Conservation (phyloP, 2,329 filamentous ascomycete species). For the Fusarium pininemorale region DNA sequence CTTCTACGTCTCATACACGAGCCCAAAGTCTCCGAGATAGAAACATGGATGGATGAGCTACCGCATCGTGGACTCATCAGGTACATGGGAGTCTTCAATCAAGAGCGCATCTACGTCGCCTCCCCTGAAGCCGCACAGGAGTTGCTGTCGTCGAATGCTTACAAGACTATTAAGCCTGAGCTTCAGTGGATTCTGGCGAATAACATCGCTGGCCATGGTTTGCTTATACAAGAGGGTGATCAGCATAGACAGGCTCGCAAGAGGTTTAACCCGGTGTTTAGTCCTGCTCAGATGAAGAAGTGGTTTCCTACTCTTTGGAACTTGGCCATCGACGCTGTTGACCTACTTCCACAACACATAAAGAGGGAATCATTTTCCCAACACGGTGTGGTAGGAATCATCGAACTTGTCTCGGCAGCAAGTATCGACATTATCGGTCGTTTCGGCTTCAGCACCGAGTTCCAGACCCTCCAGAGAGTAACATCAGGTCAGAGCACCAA, state of each 20-base stretch:
- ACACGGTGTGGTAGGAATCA: not conserved
- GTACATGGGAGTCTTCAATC: not conserved
- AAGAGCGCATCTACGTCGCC: not conserved
- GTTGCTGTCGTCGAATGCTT: not conserved
- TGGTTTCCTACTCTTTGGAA: not conserved
- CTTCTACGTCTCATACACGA: not conserved
- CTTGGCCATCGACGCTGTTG: not conserved
- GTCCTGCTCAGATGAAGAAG: not conserved
- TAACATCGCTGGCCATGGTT: not conserved
- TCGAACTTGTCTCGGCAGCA: not conserved
- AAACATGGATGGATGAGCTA: not conserved
- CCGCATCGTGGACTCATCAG: not conserved
- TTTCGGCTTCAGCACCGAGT: not conserved
- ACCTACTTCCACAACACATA: not conserved
- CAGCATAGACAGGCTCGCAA: not conserved
- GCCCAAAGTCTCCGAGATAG: not conserved
- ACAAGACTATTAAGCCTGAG: not conserved
- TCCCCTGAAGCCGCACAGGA: rapidly evolving
- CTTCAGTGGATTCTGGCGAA: not conserved
- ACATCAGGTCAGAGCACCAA: rapidly evolving
- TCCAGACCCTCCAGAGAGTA: not conserved
- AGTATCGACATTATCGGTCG: not conserved
- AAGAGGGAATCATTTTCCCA: rapidly evolving
- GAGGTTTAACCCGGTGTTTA: not conserved
- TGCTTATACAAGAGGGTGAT: not conserved